These are phyloP conservation scores for Meredithiella fracta DNA, from an alignment of 2,329 filamentous ascomycete species.

Conservation along the genomic window DNA sequence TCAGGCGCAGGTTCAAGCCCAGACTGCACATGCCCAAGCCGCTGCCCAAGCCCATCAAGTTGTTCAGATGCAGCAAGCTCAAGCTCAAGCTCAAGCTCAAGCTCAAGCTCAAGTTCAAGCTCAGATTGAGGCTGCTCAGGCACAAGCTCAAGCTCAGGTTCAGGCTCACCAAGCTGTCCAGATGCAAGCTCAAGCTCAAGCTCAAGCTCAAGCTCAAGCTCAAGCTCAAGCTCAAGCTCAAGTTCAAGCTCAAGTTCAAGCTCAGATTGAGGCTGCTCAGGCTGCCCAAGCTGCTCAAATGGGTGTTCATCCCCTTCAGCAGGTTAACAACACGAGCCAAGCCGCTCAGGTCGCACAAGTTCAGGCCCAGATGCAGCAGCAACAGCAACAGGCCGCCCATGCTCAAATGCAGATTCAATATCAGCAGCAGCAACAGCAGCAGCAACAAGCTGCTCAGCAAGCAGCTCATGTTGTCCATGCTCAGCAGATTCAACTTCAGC, in stretches of 20 bases:
- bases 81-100: slow-evolving; percentile 3
- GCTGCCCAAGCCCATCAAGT: slow-evolving; percentile 3
- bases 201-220: slow-evolving; percentile 7
- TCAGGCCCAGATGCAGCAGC: neutral
- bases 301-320: too few relatives aligned
- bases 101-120: slow-evolving; percentile 6
- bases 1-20: neutral
- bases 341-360: neutral
- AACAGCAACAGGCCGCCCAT: neutral
- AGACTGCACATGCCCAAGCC: neutral
- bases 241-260: slow-evolving; percentile 8
- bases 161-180: slow-evolving; percentile 4
- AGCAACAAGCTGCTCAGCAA: slow-evolving; percentile 3
- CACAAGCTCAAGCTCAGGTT: slow-evolving; percentile 3
- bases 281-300: too few relatives aligned
- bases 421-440: neutral
- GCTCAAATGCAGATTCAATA: slow-evolving; percentile 1
- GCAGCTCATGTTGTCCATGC: neutral
- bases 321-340: too few relatives aligned
- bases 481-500: neutral
- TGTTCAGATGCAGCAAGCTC: slow-evolving; percentile 7
- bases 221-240: slow-evolving; percentile 8
- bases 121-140: slow-evolving; percentile 9
- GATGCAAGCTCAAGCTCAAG: slow-evolving; percentile 10
- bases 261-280: neutral